phyloP scores from a whole-genome alignment of 2,329 filamentous ascomycete genomes.

The Colletotrichum nymphaeae region DNA sequence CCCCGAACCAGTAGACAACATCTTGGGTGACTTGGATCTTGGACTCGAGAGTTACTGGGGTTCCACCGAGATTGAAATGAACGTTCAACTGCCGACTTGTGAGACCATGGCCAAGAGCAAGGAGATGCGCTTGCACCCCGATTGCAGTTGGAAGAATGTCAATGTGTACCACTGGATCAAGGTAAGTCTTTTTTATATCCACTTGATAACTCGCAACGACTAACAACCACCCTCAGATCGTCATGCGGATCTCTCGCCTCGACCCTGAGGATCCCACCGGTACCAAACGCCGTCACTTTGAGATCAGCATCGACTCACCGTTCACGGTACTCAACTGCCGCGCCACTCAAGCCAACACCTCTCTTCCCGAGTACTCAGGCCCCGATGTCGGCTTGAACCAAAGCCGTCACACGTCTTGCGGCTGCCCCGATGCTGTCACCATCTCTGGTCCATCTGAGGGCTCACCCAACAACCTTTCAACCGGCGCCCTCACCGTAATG shows the following conservation, averaged over 20 bases:
- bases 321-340: conserved; percentile 94
- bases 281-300: conserved; percentile 86
- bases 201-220: neutral
- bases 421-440: conserved; percentile 67
- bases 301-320: conserved; percentile 96
- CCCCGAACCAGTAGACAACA: conserved; percentile 71
- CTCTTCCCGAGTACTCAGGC: conserved; percentile 80
- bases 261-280: conserved; percentile 80
- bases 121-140: conserved; percentile 77
- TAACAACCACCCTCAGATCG: conserved; percentile 71
- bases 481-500: conserved; percentile 56
- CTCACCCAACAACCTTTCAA: conserved; percentile 74
- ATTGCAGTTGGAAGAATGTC: conserved; percentile 93
- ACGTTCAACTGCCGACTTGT: conserved; percentile 90
- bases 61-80: conserved; percentile 94
- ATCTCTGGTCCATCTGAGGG: conserved; percentile 73
- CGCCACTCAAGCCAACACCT: conserved; percentile 90
- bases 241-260: conserved; percentile 88
- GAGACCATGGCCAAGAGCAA: conserved; percentile 84
- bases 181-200: conserved; percentile 58
- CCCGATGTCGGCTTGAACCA: conserved; percentile 55
- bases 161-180: conserved; percentile 98
- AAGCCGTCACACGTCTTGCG: conserved; percentile 60
- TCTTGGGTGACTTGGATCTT: conserved; percentile 83
- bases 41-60: conserved; percentile 80